Conservation (phyloP, 345 rosid genomes). For the Eucalyptus dawsonii region DNA sequence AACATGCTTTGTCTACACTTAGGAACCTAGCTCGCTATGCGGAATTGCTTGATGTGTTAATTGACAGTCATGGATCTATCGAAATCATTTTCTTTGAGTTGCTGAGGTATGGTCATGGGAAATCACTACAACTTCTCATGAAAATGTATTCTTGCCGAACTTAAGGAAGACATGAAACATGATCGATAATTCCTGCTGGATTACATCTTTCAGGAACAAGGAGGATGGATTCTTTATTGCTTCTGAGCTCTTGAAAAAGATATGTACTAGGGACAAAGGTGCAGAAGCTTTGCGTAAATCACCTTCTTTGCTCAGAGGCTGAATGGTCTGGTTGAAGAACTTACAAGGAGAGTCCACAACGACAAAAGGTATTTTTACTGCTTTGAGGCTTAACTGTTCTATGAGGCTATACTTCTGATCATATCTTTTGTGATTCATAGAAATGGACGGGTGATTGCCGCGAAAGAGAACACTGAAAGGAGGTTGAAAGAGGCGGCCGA, state of each 20-base stretch:
- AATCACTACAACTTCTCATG: neutral
- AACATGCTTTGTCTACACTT: conserved; percentile 70
- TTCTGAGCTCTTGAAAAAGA: conserved; percentile 53
- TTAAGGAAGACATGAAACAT: neutral
- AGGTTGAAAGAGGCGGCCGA: conserved; percentile 47
- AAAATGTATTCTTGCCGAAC: neutral
- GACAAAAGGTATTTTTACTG: conserved; percentile 28
- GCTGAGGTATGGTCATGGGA: conserved; percentile 34
- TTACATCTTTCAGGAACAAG: conserved; percentile 56
- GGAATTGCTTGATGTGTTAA: conserved; percentile 48
- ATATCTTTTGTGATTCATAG: conserved; percentile 2
- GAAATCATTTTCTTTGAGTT: conserved; percentile 60
- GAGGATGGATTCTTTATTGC: conserved; percentile 81
- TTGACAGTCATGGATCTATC: conserved; percentile 36
- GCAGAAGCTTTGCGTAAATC: conserved; percentile 30
- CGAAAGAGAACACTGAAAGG: conserved; percentile 45
- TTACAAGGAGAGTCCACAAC: conserved; percentile 31
- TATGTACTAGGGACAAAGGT: conserved; percentile 41
- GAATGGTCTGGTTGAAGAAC: conserved; percentile 56
- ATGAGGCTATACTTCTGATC: neutral
- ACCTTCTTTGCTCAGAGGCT: conserved; percentile 59
- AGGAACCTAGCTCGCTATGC: conserved; percentile 60
- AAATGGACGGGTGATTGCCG: conserved; percentile 18
- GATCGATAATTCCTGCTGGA: neutral
- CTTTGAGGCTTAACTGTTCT: neutral